Evolutionary conservation across 2,329 filamentous ascomycete genomes (phyloP).

Genomic region (Aspergillus melleus): DNA sequence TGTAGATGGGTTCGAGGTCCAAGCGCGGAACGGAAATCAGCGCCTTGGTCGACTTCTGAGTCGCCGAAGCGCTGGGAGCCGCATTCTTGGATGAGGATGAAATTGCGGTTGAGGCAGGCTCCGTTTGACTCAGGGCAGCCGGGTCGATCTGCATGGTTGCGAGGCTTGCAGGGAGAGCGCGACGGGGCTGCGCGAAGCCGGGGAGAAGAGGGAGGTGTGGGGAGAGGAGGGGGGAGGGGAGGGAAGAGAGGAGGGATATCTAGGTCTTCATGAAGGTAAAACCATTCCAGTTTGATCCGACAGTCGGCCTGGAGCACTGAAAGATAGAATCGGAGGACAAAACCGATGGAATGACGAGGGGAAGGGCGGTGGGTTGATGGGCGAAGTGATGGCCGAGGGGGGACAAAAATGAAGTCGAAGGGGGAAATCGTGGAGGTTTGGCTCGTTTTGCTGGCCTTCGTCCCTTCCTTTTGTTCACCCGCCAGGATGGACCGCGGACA

Average conservation of each 20-base stretch:
- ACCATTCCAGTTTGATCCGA: constrained; percentile 18
- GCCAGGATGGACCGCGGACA: neutral
- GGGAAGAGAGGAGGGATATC: constrained; percentile 18
- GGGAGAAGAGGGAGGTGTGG: constrained; percentile 20
- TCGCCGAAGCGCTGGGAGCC: constrained; percentile 28
- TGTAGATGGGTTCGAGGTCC: constrained; percentile 63
- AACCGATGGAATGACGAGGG: constrained; percentile 26
- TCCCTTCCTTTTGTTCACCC: constrained; percentile 25
- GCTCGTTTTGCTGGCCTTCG: constrained; percentile 13
- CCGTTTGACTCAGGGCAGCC: constrained; percentile 44
- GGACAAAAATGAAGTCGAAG: constrained; percentile 10
- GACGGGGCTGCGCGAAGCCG: constrained; percentile 43
- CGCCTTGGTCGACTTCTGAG: constrained; percentile 52
- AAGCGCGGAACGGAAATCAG: constrained; percentile 59
- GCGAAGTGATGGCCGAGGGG: constrained; percentile 28
- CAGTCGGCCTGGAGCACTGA: constrained; percentile 8
- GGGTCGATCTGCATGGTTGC: constrained; percentile 48
- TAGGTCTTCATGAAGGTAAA: constrained; percentile 42
- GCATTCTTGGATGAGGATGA: constrained; percentile 33
- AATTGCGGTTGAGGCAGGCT: constrained; percentile 37
- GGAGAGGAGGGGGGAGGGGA: constrained; percentile 8
- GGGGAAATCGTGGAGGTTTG: constrained; percentile 18
- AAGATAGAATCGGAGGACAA: constrained; percentile 10
- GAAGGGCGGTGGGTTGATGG: constrained; percentile 24
- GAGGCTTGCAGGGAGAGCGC: constrained; percentile 30